phyloP scores from a whole-genome alignment of 2,329 filamentous ascomycete species.

The Penicillium italicum region DNA sequence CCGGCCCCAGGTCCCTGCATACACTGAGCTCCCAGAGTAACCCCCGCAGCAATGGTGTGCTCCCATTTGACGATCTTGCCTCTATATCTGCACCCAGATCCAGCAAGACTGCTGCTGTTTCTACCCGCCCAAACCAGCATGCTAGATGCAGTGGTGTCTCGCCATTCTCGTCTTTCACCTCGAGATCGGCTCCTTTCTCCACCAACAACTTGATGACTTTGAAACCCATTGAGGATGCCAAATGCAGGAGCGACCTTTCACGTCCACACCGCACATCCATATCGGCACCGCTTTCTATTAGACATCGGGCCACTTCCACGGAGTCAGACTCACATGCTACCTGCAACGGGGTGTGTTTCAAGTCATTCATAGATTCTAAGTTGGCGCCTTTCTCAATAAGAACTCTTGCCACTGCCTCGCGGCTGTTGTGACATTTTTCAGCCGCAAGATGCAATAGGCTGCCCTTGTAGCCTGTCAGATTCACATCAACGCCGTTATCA shows the following conservation, averaged over 20 bases:
- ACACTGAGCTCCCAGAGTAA: neutral
- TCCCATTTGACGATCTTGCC: neutral
- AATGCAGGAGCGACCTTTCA: constrained; percentile 4
- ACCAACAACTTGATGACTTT: constrained; percentile 1
- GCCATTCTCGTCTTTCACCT: neutral
- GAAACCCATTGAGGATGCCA: neutral
- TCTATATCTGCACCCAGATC: constrained; percentile 11
- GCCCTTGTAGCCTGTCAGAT: neutral
- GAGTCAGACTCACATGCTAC: neutral
- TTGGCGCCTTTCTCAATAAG: constrained; percentile 3
- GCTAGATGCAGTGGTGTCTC: constrained; percentile 9
- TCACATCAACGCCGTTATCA: neutral
- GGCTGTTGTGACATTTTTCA: neutral
- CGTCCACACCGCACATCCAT: neutral
- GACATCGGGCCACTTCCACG: neutral
- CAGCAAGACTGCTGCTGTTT: constrained; percentile 8
- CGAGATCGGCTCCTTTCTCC: constrained; percentile 1
- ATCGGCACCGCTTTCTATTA: constrained; percentile 2
- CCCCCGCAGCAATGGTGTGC: constrained; percentile 8
- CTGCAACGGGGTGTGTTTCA: neutral
- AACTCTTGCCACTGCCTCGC: neutral
- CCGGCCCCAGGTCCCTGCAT: neutral
- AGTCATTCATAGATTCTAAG: neutral
- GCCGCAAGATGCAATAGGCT: neutral
- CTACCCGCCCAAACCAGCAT: neutral